A percentile compares a stretch with the other conserved stretches of the same genome.
These are phyloP conservation scores for Calonectria montana DNA, from an alignment of 2,329 filamentous ascomycete genomes.

Conservation along the genomic window DNA sequence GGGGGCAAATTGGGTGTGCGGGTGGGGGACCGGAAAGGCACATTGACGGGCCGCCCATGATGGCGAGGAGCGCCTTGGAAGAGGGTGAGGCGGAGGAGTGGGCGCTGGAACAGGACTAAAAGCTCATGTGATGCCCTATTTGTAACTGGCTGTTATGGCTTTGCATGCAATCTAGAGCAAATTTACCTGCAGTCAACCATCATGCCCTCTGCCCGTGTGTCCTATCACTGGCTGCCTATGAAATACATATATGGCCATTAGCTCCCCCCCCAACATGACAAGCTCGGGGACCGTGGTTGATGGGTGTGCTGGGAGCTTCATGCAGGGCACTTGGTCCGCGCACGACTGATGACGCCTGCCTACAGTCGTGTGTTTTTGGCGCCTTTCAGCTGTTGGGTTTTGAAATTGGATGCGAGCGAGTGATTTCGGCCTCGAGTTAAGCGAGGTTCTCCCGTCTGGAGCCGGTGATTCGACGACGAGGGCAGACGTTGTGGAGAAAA, in stretches of 20 bases:
- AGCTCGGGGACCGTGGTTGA: background rate
- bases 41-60: background rate
- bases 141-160: background rate
- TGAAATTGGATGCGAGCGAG: background rate
- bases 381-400: background rate
- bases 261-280: conserved; percentile 1
- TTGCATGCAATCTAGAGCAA: background rate
- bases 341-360: conserved; percentile 4
- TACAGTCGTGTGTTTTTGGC: background rate
- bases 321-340: conserved; percentile 17
- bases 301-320: background rate
- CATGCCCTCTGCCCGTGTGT: background rate
- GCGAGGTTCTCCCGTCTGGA: conserved; percentile 18
- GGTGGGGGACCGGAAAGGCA: background rate
- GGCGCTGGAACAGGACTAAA: background rate
- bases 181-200: background rate
- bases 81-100: background rate
- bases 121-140: background rate
- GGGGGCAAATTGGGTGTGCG: background rate
- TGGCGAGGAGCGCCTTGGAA: background rate
- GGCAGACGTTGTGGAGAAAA: background rate
- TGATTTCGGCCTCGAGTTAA: conserved; percentile 18
- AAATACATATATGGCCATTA: background rate
- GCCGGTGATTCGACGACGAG: conserved; percentile 11
- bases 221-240: background rate